Evolutionary conservation across 2,329 filamentous ascomycete species (phyloP).

Genomic region (Fusarium vanettenii): DNA sequence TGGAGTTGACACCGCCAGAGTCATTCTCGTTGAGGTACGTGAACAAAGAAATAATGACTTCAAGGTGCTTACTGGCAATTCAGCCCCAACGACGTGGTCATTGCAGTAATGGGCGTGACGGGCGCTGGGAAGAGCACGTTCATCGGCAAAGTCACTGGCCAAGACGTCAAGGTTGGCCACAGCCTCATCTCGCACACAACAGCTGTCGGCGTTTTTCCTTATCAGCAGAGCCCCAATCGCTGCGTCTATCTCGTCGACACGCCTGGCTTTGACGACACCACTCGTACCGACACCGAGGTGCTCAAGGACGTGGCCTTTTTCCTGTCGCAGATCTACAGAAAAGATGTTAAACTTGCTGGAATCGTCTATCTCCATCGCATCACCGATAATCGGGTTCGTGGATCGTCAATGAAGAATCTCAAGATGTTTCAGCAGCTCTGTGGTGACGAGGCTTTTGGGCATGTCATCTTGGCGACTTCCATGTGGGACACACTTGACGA

Average conservation of each 20-base stretch:
- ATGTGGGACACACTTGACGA: not conserved
- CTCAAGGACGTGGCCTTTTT: not conserved
- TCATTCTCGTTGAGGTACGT: not conserved
- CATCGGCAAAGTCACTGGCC: not conserved
- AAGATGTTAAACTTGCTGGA: not conserved
- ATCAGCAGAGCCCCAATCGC: not conserved
- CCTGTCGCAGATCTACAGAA: not conserved
- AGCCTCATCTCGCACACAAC: not conserved
- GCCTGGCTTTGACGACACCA: slow-evolving; percentile 8
- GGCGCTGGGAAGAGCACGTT: slow-evolving; percentile 4
- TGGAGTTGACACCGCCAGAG: not conserved
- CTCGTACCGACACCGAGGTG: not conserved
- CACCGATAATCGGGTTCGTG: not conserved
- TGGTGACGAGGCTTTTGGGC: not conserved
- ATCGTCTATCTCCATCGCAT: slow-evolving; percentile 10
- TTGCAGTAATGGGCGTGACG: slow-evolving; percentile 7
- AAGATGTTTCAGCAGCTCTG: slow-evolving; percentile 1
- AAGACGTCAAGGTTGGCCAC: not conserved
- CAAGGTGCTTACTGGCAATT: not conserved
- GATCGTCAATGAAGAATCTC: not conserved
- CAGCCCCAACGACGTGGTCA: not conserved
- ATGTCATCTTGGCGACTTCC: not conserved
- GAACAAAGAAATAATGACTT: not conserved
- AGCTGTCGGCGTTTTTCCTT: not conserved
- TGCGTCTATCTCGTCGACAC: not conserved